Percentiles rank a stretch among this genome's conserved stretches.
Evolutionary conservation across 352 stramenopile genomes (phyloP).

Genomic region (Globisporangium parvum): DNA sequence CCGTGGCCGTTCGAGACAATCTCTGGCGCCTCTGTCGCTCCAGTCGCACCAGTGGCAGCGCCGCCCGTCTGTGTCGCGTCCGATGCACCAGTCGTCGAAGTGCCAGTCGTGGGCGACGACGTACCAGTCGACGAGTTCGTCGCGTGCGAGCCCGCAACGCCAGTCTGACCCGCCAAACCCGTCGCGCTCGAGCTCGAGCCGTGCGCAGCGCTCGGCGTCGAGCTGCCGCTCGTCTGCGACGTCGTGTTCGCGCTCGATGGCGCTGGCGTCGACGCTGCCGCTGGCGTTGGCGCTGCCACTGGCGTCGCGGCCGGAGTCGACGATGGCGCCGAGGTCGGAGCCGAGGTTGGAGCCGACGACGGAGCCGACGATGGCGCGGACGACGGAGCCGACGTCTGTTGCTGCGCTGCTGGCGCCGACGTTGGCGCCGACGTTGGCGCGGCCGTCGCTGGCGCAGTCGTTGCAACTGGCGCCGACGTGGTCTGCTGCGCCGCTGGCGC

Average conservation of each 20-base stretch:
- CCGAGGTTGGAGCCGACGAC: conserved; percentile 4
- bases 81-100: neutral
- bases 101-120: neutral
- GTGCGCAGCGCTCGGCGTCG: conserved; percentile 38
- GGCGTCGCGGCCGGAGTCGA: conserved; percentile 7
- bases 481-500: neutral
- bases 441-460: neutral
- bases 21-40: neutral
- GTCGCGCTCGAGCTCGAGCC: conserved; percentile 37
- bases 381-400: neutral
- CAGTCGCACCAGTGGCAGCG: neutral
- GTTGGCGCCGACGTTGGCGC: conserved; percentile 12
- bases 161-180: conserved; percentile 4
- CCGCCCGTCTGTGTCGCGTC: neutral
- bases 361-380: conserved; percentile 6
- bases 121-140: conserved; percentile 9
- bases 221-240: conserved; percentile 11
- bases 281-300: neutral
- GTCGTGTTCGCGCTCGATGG: neutral
- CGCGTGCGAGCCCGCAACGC: neutral
- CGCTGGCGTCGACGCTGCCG: neutral
- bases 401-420: neutral
- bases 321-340: conserved; percentile 4
- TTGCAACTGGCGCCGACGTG: neutral
- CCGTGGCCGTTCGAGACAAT: conserved; percentile 6